Conservation (phyloP, 495 filamentous ascomycete species). For the Extremus antarcticus region DNA sequence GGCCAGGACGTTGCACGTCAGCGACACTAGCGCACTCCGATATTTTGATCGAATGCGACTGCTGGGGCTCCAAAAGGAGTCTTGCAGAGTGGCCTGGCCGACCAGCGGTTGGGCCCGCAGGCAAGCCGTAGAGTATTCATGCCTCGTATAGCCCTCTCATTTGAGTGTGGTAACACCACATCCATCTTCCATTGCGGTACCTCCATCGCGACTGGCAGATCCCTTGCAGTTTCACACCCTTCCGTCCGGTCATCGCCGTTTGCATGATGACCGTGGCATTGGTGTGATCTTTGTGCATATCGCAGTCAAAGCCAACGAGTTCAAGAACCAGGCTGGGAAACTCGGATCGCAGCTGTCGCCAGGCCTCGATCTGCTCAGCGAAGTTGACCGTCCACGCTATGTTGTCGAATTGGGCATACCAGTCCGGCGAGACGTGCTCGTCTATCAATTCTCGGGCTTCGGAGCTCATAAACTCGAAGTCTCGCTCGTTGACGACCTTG, state of each 20-base stretch:
- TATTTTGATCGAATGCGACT: no score
- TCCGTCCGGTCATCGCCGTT: not conserved
- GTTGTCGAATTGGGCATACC: not conserved
- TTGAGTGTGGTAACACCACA: not conserved
- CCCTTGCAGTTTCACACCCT: not conserved
- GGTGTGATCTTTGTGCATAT: not conserved
- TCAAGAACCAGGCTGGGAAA: not conserved
- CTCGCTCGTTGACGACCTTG: not conserved
- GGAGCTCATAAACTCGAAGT: not conserved
- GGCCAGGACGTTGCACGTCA: no score
- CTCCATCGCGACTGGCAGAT: not conserved
- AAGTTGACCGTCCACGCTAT: not conserved
- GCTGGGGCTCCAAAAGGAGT: no score
- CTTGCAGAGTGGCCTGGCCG: no score
- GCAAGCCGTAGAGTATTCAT: no score
- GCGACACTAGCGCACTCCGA: no score
- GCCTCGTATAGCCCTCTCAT: not conserved
- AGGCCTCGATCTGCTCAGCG: not conserved
- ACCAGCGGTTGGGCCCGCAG: no score
- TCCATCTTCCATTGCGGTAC: not conserved
- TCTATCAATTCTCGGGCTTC: not conserved
- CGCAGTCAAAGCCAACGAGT: not conserved
- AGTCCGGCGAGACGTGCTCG: not conserved
- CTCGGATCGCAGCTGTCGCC: not conserved
- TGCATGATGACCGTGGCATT: not conserved